Conservation (phyloP, 108 stramenopile species). For the Pseudonitzschia multiseries region DNA sequence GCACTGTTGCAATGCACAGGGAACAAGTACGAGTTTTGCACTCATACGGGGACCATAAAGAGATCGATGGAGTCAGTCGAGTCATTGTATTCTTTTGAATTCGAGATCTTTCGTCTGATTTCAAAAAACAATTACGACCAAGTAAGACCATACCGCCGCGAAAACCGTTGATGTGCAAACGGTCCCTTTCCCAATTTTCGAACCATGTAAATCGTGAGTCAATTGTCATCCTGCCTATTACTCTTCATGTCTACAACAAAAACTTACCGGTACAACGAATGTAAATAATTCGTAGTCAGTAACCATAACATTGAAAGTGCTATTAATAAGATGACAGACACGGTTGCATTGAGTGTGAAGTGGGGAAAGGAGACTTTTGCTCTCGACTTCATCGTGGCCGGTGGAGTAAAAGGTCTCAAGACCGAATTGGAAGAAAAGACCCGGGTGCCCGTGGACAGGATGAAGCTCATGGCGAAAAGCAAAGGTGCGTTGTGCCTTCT, state of each 20-base stretch:
- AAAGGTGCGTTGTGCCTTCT: conserved; percentile 51
- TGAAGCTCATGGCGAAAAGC: conserved; percentile 97
- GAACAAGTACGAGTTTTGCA: no score
- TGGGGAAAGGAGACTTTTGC: conserved; percentile 92
- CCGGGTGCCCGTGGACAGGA: conserved; percentile 91
- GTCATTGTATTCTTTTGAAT: not conserved
- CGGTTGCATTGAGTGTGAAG: conserved; percentile 66
- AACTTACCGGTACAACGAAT: no score
- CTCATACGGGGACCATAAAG: not conserved
- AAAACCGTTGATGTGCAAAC: not conserved
- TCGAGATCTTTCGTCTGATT: not conserved
- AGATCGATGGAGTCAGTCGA: not conserved
- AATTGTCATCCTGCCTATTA: no score
- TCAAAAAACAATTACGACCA: not conserved
- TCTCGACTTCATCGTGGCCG: conserved; percentile 62
- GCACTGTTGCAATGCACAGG: no score
- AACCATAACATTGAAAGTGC: no score
- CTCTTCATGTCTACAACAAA: no score
- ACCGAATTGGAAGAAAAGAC: conserved; percentile 84
- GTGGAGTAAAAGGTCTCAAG: conserved; percentile 84
- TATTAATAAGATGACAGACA: conserved; percentile 33
- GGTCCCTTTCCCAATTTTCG: not conserved
- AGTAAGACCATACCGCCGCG: no score
- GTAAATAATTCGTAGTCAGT: no score
- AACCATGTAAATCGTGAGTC: not conserved